Evolutionary conservation across 331 rosid species (phyloP), one percentile per base, ranked within the genome.

Genomic region (Malus hybrid): DNA sequence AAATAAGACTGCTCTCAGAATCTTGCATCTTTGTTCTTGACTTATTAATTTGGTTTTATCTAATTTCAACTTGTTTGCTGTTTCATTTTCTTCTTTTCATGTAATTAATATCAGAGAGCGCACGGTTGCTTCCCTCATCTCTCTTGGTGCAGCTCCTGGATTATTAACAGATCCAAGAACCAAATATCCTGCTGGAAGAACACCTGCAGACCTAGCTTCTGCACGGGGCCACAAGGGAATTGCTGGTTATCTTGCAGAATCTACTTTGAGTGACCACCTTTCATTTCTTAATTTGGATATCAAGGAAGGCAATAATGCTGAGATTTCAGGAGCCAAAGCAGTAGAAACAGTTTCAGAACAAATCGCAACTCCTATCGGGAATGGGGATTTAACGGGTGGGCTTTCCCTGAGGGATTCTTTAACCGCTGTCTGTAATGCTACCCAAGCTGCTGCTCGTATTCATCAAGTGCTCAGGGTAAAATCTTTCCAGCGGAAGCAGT

Each of bases 201-300:
- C 96, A 73, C 96, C 98, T 69, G 91, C 97, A 22, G 98, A 91
- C 78, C 87, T 93, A 73, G 97, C 98, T 34, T 91, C 91, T 66
- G 84, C 73, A 52, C 85, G 79, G 60, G 97, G 96, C 69, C 96
- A 91, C 84, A 93, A 93, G 80, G 98, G 97, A 74, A 93, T 93
- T 70, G 90, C 96, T 55, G 98, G 97, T 69, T 91, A 84, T 86
- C 96, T 93, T 71, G 91, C 96, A 52, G 93, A 91, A 63, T 81
- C 86, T 78, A 82, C 79, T 26, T 73, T 91, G 68, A 86, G 84
- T 71, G 81, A 84, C 22, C 96, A 88, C 48, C 91, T 91, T 30
- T 24, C 63, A 75, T 84, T 83, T 75, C 81, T 93, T 77, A 82
- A 84, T 71, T 74, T 93, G 86, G 88, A 86, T 63, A 44, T 63